Base-by-base conservation (phyloP, 2,329 filamentous ascomycete genomes). In the Ophiostoma angusticollis region DNA sequence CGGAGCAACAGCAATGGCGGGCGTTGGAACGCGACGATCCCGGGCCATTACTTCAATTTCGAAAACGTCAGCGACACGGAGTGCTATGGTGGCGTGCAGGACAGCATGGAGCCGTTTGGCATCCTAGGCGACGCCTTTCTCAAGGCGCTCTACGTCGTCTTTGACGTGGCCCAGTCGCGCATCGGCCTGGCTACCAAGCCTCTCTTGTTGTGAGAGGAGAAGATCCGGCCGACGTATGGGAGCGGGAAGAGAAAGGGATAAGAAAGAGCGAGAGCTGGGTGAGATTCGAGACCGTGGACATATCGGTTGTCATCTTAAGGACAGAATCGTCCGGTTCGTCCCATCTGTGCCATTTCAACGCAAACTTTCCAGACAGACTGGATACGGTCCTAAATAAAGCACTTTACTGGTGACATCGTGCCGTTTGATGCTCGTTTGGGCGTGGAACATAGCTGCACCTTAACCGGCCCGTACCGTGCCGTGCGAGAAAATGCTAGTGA, bases 41-140 rank as follows among this genome's bases (percentile, higher is more conserved):
- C 68, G 1, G 70, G 72, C 6, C 47, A 56, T 18, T 62, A 64
- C 42, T 58, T 78, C 18, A 57, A 57, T 31, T 58, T 54, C 36
- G 66, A 35, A 62, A 69, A 74, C 49, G 63, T 72, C 1, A 58
- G 67, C 18, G 25, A 65, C 11, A 58, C 65, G 13, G 64, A 66
- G 40, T 91, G 84, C 66, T 87, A 74, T 56, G 84, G 84, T 40
- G 84, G 83, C 35, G 70, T 93, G 46, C 84, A 91, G 64, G 66
- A 61, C 24, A 58, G 57, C 22, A 57, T 64, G 31, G 57, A 58
- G 13, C 52, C 52, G 18, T 67, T 78, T 46, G 74, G 68, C 40
- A 84, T 93, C 52, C 72, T 87, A 40, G 84, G 84, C 9, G 82
- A 87, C 44, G 67, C 82, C 40, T 84, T 86, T 62, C 68, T 91